Evolutionary conservation across 352 stramenopile species (phyloP).

Genomic region (Phytophthora macrochlamydospora): DNA sequence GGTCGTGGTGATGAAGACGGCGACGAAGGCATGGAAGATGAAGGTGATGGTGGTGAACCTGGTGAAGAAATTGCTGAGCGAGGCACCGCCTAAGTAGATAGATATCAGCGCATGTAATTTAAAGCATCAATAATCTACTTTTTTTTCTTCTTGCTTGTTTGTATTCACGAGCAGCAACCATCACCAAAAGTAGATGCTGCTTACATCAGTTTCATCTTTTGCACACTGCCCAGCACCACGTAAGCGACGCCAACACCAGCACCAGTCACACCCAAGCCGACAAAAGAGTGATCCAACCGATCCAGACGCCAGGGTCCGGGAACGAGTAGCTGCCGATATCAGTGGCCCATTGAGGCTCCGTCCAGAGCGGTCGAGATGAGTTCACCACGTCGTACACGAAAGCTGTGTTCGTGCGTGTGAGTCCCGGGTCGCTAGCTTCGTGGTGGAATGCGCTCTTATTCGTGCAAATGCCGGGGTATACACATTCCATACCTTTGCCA

Average conservation of each 20-base stretch:
- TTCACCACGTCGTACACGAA: constrained; percentile 72
- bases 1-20: constrained; percentile 22
- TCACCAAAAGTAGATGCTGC: not conserved
- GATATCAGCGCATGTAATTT: constrained; percentile 13
- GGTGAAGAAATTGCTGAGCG: constrained; percentile 1
- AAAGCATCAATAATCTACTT: constrained; percentile 5
- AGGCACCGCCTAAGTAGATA: too few relatives aligned
- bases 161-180: too few relatives aligned
- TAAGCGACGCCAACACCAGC: constrained; percentile 46
- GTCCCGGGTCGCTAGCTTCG: constrained; percentile 70
- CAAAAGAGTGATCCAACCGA: constrained; percentile 75
- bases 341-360: constrained; percentile 66
- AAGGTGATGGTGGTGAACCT: constrained; percentile 19
- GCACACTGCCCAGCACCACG: constrained; percentile 64
- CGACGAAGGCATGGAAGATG: constrained; percentile 30
- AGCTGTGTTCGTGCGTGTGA: constrained; percentile 53
- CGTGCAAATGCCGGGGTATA: constrained; percentile 75
- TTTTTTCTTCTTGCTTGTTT: too few relatives aligned
- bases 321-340: constrained; percentile 84
- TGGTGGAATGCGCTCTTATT: constrained; percentile 73
- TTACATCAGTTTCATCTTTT: constrained; percentile 89
- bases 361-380: constrained; percentile 74
- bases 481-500: constrained; percentile 69
- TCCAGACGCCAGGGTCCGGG: constrained; percentile 70
- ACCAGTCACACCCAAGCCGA: constrained; percentile 53